Evolutionary conservation across 371 early-diverging fungal genomes (phyloP).

Genomic region (Mucor sp.): DNA sequence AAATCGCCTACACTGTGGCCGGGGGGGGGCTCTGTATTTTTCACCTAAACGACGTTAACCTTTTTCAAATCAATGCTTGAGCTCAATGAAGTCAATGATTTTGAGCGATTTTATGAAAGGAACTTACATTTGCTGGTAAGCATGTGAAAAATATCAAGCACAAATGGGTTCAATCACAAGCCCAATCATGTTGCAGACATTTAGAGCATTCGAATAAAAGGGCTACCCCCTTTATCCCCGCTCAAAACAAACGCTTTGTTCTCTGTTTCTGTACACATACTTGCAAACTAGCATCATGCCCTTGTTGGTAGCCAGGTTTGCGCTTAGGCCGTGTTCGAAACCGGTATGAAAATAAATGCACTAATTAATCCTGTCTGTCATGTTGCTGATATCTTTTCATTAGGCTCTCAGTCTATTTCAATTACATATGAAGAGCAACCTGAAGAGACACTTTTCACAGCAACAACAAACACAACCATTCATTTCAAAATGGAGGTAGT

Average conservation of each 20-base stretch:
- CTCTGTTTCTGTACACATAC: not conserved
- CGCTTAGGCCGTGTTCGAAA: conserved; percentile 16
- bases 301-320: conserved; percentile 15
- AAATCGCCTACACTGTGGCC: too few species aligned
- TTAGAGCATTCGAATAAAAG: not conserved
- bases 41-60: too few species aligned
- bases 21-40: too few species aligned
- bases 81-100: too few species aligned
- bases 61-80: too few species aligned
- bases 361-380: not conserved
- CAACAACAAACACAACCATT: not conserved
- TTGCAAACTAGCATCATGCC: conserved; percentile 11
- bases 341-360: not conserved
- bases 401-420: not conserved
- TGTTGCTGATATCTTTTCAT: not conserved
- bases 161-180: not conserved
- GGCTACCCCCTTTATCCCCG: not conserved
- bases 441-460: not conserved
- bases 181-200: not conserved
- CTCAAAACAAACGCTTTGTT: not conserved
- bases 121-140: too few species aligned
- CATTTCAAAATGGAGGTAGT: not conserved
- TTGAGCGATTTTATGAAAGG: too few species aligned
- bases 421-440: not conserved
- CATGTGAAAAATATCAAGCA: not conserved